Evolutionary conservation across 345 rosid species (phyloP).

Genomic region (Trapa incisa): DNA sequence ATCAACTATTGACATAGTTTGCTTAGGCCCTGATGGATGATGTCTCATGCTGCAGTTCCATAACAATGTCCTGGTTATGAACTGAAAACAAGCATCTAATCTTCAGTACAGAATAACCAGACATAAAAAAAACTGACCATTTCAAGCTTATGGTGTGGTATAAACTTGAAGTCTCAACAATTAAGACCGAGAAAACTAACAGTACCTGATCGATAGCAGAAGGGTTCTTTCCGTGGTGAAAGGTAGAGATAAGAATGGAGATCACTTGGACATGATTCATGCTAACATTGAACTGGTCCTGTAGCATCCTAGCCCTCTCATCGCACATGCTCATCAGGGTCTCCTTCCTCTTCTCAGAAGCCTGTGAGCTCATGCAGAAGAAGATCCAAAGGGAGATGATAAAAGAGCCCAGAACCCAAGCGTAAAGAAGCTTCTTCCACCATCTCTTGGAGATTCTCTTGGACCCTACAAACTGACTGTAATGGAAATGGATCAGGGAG

Average conservation of each 20-base stretch:
- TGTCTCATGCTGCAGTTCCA: not conserved
- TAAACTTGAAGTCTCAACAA: not conserved
- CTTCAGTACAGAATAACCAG: not conserved
- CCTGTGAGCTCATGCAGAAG: conserved; percentile 57
- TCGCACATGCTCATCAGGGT: conserved; percentile 81
- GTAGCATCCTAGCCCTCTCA: conserved; percentile 94
- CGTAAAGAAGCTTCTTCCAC: conserved; percentile 48
- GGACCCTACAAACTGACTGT: conserved; percentile 44
- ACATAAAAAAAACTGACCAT: not conserved
- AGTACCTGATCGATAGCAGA: conserved; percentile 92
- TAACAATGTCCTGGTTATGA: not conserved
- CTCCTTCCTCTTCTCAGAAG: conserved; percentile 69
- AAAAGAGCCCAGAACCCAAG: conserved; percentile 53
- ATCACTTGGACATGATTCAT: conserved; percentile 97
- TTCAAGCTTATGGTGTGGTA: not conserved
- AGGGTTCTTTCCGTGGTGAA: conserved; percentile 83
- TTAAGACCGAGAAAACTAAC: not conserved
- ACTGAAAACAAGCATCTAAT: not conserved
- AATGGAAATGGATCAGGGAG: conserved; percentile 47
- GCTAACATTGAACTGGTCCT: conserved; percentile 97
- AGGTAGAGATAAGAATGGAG: conserved; percentile 87
- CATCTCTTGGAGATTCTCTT: conserved; percentile 39
- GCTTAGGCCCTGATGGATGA: not conserved
- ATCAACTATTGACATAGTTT: not conserved
- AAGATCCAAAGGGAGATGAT: conserved; percentile 38